Conservation (phyloP, 192 early-diverging fungal genomes). For the Rhizoclosmatium sp. region DNA sequence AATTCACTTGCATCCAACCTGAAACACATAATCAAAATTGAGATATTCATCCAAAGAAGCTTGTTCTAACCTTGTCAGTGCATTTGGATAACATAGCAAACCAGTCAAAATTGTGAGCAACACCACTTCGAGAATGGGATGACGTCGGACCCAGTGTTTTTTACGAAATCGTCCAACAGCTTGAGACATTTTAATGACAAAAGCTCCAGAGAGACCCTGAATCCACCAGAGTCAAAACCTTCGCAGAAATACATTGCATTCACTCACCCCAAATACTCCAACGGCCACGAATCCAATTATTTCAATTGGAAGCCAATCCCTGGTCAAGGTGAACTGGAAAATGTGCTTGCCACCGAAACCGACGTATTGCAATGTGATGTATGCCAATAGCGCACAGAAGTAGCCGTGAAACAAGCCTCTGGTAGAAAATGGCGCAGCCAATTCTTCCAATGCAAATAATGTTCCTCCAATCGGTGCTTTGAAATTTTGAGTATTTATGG, state of each 20-base stretch:
- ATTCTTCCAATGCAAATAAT: slow-evolving; percentile 91
- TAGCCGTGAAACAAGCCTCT: slow-evolving; percentile 94
- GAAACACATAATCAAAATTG: background rate
- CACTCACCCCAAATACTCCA: slow-evolving; percentile 77
- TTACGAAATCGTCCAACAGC: slow-evolving; percentile 77
- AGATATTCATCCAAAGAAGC: background rate
- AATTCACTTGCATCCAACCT: slow-evolving; percentile 86
- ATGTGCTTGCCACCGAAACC: slow-evolving; percentile 61
- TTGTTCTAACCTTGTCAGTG: slow-evolving; percentile 75
- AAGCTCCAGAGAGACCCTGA: slow-evolving; percentile 85
- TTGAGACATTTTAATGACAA: slow-evolving; percentile 78
- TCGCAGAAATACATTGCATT: background rate
- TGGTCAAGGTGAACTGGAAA: slow-evolving; percentile 85
- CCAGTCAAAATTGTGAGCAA: slow-evolving; percentile 76
- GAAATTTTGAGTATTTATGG: background rate
- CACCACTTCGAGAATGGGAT: slow-evolving; percentile 80
- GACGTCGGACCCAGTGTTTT: slow-evolving; percentile 66
- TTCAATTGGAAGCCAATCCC: slow-evolving; percentile 95
- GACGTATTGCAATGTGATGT: slow-evolving; percentile 80
- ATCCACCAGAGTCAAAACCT: background rate
- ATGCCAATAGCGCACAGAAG: slow-evolving; percentile 93
- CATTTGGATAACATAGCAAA: slow-evolving; percentile 77
- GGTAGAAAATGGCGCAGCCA: slow-evolving; percentile 89
- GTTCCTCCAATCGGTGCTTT: slow-evolving; percentile 94
- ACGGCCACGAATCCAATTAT: slow-evolving; percentile 83